Percentiles rank a stretch among this genome's conserved stretches.
Evolutionary conservation across 1,139 yeast species (phyloP).

Genomic region (Chernovozyma sophiae-reginae): DNA sequence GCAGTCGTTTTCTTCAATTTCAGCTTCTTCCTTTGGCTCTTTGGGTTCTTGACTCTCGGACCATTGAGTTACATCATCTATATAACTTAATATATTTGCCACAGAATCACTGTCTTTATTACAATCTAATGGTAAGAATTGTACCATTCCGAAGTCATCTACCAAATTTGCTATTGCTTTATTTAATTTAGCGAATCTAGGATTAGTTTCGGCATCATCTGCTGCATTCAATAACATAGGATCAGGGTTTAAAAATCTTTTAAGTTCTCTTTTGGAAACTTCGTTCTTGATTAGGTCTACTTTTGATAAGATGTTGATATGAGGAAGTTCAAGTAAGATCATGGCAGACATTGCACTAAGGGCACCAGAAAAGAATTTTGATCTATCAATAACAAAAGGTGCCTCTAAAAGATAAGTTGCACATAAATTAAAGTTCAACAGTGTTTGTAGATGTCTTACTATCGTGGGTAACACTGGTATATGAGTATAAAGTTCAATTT

Average conservation of each 20-base stretch:
- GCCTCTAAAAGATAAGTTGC: conserved; percentile 92
- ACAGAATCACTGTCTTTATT: conserved; percentile 72
- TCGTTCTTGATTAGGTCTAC: conserved; percentile 80
- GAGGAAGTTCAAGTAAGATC: conserved; percentile 93
- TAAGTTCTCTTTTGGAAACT: conserved; percentile 67
- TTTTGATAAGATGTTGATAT: conserved; percentile 82
- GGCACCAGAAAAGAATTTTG: conserved; percentile 94
- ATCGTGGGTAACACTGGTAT: conserved; percentile 88
- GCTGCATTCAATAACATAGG: conserved; percentile 60
- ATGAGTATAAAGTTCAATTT: conserved; percentile 92
- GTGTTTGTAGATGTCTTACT: conserved; percentile 75
- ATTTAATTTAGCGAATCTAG: conserved; percentile 71
- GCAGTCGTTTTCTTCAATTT: conserved; percentile 58
- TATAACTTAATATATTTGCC: conserved; percentile 79
- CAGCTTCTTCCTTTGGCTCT: conserved; percentile 81
- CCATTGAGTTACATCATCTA: conserved; percentile 98
- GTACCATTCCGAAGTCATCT: conserved; percentile 99
- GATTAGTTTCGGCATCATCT: conserved; percentile 49
- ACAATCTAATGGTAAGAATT: conserved; percentile 85
- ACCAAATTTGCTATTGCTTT: conserved; percentile 81
- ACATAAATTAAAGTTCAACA: conserved; percentile 80
- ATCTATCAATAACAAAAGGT: conserved; percentile 82
- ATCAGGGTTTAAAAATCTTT: conserved; percentile 87
- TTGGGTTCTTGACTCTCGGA: conserved; percentile 94
- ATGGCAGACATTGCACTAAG: conserved; percentile 97